Conservation (phyloP, 192 early-diverging fungal species). For the Diversispora eburnea region DNA sequence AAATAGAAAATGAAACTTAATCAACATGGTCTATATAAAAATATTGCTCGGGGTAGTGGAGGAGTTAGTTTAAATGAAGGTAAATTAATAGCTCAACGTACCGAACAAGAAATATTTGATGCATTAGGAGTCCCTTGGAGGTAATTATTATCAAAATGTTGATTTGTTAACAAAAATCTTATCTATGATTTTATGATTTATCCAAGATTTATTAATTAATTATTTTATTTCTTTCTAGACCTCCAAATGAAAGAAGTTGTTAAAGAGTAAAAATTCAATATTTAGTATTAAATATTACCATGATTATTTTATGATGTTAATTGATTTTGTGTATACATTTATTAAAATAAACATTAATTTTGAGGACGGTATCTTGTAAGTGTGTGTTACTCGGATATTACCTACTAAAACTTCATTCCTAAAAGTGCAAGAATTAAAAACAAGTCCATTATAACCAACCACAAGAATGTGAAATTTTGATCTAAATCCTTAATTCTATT, state of each 20-base stretch:
- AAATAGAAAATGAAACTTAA: constrained; percentile 14
- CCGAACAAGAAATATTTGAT: constrained; percentile 31
- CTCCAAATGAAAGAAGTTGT: neutral
- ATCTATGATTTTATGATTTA: neutral
- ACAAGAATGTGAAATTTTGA: too few relatives aligned
- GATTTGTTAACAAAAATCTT: neutral
- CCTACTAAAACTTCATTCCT: too few relatives aligned
- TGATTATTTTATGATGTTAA: too few relatives aligned
- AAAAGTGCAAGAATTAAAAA: too few relatives aligned
- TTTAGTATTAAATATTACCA: too few relatives aligned
- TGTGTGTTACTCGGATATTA: too few relatives aligned
- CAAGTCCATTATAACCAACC: too few relatives aligned
- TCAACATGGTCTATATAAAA: constrained; percentile 19
- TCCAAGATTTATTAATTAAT: neutral
- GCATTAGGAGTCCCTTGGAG: constrained; percentile 32
- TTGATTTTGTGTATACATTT: too few relatives aligned
- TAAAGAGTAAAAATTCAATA: neutral
- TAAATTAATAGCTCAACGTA: constrained; percentile 12
- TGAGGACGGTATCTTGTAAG: too few relatives aligned
- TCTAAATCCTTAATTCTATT: too few relatives aligned
- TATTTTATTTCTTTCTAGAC: neutral
- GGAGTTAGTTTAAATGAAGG: constrained; percentile 8
- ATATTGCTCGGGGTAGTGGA: neutral
- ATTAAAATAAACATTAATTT: too few relatives aligned
- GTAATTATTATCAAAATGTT: neutral